Evolutionary conservation across 192 early-diverging fungal genomes (phyloP).

Genomic region (Umbelopsis sp.): DNA sequence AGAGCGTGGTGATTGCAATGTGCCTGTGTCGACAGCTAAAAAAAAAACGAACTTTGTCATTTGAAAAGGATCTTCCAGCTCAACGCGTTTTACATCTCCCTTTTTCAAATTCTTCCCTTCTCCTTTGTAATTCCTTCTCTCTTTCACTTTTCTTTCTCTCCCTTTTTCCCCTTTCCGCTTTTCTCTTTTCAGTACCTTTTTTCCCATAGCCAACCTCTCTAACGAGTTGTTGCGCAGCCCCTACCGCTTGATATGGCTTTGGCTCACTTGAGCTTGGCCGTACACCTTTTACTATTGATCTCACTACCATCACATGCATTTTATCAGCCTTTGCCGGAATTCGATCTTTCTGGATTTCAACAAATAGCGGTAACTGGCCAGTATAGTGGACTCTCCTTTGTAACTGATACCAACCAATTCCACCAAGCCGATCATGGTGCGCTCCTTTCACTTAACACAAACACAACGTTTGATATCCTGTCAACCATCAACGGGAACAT

Average conservation of each 20-base stretch:
- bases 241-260: slow-evolving; percentile 7
- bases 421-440: slow-evolving; percentile 20
- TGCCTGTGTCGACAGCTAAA: no score
- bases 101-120: background rate
- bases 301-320: background rate
- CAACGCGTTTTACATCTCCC: background rate
- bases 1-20: no score
- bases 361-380: slow-evolving; percentile 26
- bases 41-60: no score
- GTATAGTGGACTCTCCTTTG: slow-evolving; percentile 31
- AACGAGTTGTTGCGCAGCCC: slow-evolving; percentile 2
- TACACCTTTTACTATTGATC: background rate
- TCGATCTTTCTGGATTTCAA: slow-evolving; percentile 5
- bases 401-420: slow-evolving; percentile 30
- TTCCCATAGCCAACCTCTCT: slow-evolving; percentile 1
- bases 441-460: slow-evolving; percentile 24
- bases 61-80: no score
- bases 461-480: slow-evolving; percentile 22
- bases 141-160: background rate
- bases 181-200: background rate
- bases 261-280: slow-evolving; percentile 14
- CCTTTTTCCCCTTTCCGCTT: background rate
- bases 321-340: slow-evolving; percentile 9
- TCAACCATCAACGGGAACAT: slow-evolving; percentile 28
- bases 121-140: background rate